Evolutionary conservation across 495 filamentous ascomycete species (phyloP).

Genomic region (Tuber calosporum): DNA sequence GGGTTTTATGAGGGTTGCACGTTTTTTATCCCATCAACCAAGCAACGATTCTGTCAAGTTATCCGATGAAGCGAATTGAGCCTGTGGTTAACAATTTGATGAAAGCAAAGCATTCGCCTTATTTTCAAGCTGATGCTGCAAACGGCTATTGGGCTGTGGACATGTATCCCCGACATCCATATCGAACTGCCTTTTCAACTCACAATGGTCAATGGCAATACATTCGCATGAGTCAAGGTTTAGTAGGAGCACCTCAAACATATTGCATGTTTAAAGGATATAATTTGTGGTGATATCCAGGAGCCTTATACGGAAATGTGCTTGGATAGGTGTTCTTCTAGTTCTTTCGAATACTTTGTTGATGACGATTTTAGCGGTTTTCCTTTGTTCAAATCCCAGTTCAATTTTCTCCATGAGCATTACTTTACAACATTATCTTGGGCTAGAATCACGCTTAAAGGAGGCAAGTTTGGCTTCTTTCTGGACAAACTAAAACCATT

Average conservation of each 20-base stretch:
- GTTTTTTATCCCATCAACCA: neutral
- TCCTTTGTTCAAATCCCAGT: neutral
- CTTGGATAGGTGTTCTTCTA: too few species aligned
- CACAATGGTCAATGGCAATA: conserved; percentile 10
- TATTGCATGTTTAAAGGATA: conserved; percentile 17
- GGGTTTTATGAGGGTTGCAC: conserved; percentile 7
- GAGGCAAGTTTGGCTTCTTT: too few species aligned
- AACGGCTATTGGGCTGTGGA: conserved; percentile 10
- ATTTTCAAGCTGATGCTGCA: neutral
- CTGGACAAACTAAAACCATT: too few species aligned
- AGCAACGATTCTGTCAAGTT: conserved; percentile 3
- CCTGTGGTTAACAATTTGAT: too few species aligned
- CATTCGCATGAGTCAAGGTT: conserved; percentile 8
- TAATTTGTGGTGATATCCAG: neutral
- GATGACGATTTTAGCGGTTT: conserved; percentile 12
- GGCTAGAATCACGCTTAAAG: neutral
- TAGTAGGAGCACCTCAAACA: conserved; percentile 7
- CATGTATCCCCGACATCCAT: neutral
- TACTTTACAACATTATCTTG: conserved; percentile 5
- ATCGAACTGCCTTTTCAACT: conserved; percentile 20
- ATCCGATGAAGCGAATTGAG: neutral
- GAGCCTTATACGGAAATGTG: neutral
- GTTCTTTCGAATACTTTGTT: neutral
- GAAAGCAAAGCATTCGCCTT: too few species aligned
- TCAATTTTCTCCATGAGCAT: neutral